These are phyloP conservation scores for Geotrichum restrictum DNA, from an alignment of 1,139 yeast species.

Conservation along the genomic window DNA sequence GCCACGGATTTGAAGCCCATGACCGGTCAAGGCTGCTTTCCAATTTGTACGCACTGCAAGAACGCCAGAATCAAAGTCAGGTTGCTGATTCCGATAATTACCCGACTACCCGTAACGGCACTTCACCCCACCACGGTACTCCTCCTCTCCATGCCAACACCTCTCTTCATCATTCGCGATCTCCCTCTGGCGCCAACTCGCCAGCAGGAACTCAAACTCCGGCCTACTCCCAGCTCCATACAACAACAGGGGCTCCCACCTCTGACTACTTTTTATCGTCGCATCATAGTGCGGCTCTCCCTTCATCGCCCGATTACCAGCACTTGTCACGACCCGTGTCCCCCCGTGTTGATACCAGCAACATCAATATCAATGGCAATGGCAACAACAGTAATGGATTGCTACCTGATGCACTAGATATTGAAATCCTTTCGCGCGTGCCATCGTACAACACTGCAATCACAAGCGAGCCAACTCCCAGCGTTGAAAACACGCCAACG, in stretches of 20 bases:
- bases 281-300: neutral
- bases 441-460: constrained; percentile 80
- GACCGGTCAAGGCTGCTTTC: constrained; percentile 11
- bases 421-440: constrained; percentile 53
- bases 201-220: constrained; percentile 37
- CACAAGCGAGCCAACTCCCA: constrained; percentile 27
- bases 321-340: constrained; percentile 1
- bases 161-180: constrained; percentile 6
- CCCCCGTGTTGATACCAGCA: neutral
- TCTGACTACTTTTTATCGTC: neutral
- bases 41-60: constrained; percentile 15
- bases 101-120: neutral
- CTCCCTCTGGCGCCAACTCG: constrained; percentile 50
- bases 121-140: neutral
- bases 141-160: neutral
- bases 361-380: neutral
- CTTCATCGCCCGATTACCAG: constrained; percentile 4
- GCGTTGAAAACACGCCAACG: constrained; percentile 21
- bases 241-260: neutral
- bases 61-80: constrained; percentile 12
- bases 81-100: neutral
- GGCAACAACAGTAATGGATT: too few relatives aligned
- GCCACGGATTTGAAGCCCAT: neutral
- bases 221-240: too few relatives aligned
- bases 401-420: neutral